phyloP scores from a whole-genome alignment of 371 early-diverging fungal genomes.

The Syncephalastrum monosporum region DNA sequence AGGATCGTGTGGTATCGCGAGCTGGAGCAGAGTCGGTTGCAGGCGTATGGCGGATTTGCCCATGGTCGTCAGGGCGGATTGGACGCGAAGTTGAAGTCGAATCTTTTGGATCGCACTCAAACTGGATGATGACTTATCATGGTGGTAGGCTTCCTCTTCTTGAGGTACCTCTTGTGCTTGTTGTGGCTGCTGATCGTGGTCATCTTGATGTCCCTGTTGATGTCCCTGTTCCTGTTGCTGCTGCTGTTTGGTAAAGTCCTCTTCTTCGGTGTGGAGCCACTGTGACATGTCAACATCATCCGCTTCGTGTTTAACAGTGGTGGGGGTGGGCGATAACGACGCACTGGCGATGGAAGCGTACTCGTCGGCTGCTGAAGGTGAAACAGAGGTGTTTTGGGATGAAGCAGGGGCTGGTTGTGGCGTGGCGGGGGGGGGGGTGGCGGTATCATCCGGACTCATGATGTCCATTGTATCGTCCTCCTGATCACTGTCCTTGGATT shows the following conservation, averaged over 20 bases:
- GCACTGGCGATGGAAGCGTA: slow-evolving; percentile 5
- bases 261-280: neutral
- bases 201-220: too few relatives aligned
- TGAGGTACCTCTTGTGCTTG: neutral
- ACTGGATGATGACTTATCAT: slow-evolving; percentile 19
- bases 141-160: neutral
- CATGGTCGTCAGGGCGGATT: slow-evolving; percentile 25
- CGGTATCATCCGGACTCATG: neutral
- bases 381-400: slow-evolving; percentile 1
- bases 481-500: neutral
- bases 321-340: neutral
- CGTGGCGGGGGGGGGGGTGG: neutral
- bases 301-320: slow-evolving; percentile 4
- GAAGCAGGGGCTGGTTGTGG: slow-evolving; percentile 1
- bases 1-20: slow-evolving; percentile 58
- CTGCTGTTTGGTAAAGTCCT: neutral
- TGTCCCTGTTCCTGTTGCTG: neutral
- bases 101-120: slow-evolving; percentile 44
- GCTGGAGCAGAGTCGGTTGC: slow-evolving; percentile 39
- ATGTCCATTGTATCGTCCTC: slow-evolving; percentile 4
- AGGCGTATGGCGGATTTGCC: slow-evolving; percentile 26
- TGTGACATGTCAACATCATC: neutral
- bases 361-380: neutral
- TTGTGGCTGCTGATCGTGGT: too few relatives aligned
- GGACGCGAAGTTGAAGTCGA: slow-evolving; percentile 39